Percentiles rank a stretch among this genome's conserved stretches.
Evolutionary conservation across 2,329 filamentous ascomycete genomes (phyloP).

Genomic region (Blastomyces emzantsi): DNA sequence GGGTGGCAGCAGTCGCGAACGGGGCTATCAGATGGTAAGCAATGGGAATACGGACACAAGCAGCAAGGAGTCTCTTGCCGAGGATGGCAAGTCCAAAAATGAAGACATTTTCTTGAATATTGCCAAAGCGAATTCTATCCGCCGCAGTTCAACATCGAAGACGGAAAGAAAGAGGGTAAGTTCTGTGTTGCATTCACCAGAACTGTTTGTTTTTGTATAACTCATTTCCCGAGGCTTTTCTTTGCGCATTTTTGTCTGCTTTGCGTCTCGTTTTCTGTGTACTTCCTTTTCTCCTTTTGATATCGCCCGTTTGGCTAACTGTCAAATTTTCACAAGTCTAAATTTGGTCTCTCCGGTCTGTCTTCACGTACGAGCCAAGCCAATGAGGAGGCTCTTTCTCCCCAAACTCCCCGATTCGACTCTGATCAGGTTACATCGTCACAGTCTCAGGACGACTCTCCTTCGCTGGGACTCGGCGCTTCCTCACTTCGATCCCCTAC

Average conservation of each 20-base stretch:
- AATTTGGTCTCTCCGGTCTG: slow-evolving; percentile 30
- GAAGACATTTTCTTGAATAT: slow-evolving; percentile 42
- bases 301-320: slow-evolving; percentile 16
- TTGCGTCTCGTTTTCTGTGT: not conserved
- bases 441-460: slow-evolving; percentile 27
- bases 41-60: slow-evolving; percentile 12
- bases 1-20: slow-evolving; percentile 16
- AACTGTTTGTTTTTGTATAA: not conserved
- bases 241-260: not conserved
- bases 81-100: slow-evolving; percentile 32
- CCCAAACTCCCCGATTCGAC: slow-evolving; percentile 27
- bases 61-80: slow-evolving; percentile 27
- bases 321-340: slow-evolving; percentile 23
- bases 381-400: slow-evolving; percentile 30
- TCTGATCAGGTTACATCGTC: slow-evolving; percentile 27
- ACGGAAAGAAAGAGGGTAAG: slow-evolving; percentile 26
- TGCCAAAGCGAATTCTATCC: slow-evolving; percentile 33
- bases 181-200: not conserved
- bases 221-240: not conserved
- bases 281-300: not conserved
- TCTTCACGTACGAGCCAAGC: slow-evolving; percentile 27
- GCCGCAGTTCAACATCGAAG: slow-evolving; percentile 30
- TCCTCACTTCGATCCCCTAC: slow-evolving; percentile 23
- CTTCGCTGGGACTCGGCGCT: slow-evolving; percentile 24
- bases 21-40: not conserved